Evolutionary conservation across 805 yeast species (phyloP).

Genomic region (Starmerella davenportii): DNA sequence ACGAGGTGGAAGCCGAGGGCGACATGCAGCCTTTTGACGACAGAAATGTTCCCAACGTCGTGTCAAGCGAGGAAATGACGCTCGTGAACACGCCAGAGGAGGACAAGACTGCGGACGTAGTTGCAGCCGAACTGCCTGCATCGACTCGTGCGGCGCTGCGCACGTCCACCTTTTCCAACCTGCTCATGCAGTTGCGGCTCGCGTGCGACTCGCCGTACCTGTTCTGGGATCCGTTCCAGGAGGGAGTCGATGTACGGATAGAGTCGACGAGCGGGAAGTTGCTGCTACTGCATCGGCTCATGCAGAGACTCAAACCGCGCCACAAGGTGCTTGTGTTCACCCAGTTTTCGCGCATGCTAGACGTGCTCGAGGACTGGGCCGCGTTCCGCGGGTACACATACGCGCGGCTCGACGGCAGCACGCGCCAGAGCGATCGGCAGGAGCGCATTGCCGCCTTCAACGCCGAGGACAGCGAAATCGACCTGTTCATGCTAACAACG

Average conservation of each 20-base stretch:
- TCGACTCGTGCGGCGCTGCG: conserved; percentile 22
- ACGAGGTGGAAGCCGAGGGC: neutral
- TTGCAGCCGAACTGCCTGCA: conserved; percentile 1
- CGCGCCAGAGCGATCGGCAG: conserved; percentile 47
- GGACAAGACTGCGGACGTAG: conserved; percentile 4
- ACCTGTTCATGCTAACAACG: conserved; percentile 63
- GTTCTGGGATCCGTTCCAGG: conserved; percentile 61
- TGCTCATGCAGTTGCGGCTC: conserved; percentile 68
- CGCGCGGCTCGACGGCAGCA: conserved; percentile 63
- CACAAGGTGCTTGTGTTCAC: conserved; percentile 72
- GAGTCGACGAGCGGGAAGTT: conserved; percentile 55
- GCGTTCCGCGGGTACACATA: conserved; percentile 29
- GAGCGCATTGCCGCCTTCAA: conserved; percentile 40
- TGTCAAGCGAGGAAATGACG: conserved; percentile 14
- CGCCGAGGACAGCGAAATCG: conserved; percentile 20
- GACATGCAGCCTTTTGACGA: neutral
- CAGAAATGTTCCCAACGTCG: conserved; percentile 4
- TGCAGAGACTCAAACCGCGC: conserved; percentile 31
- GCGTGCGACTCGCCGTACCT: conserved; percentile 75
- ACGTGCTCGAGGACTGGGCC: conserved; percentile 61
- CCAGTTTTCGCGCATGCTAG: conserved; percentile 73
- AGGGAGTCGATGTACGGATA: conserved; percentile 27
- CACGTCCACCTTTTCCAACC: conserved; percentile 40
- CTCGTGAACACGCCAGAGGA: conserved; percentile 1
- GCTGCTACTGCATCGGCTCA: conserved; percentile 45